These are phyloP conservation scores for Kodamaea fukazawae DNA, from an alignment of 805 yeast genomes.

Conservation along the genomic window DNA sequence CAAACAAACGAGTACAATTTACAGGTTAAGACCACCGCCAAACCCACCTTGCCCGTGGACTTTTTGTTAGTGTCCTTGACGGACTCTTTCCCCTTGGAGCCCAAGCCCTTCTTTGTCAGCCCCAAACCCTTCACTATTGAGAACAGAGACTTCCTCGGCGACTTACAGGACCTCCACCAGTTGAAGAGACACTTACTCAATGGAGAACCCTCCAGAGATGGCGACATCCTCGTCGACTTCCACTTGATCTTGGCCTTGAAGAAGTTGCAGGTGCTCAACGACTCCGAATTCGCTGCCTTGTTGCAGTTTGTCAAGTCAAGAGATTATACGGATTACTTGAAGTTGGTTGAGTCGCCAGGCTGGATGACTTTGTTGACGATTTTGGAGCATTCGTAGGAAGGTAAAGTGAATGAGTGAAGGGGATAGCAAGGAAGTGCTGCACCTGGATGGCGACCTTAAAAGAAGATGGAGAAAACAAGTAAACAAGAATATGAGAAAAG, in stretches of 20 bases:
- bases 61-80: slow-evolving; percentile 74
- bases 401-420: too few relatives aligned
- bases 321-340: slow-evolving; percentile 45
- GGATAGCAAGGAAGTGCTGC: too few relatives aligned
- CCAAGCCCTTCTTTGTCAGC: slow-evolving; percentile 49
- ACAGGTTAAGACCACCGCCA: slow-evolving; percentile 70
- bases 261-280: slow-evolving; percentile 55
- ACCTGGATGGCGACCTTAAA: too few relatives aligned
- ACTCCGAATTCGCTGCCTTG: slow-evolving; percentile 51
- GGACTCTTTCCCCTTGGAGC: slow-evolving; percentile 84
- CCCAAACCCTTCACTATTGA: slow-evolving; percentile 64
- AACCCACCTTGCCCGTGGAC: slow-evolving; percentile 29
- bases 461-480: not conserved
- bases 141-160: slow-evolving; percentile 74
- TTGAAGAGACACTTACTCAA: slow-evolving; percentile 49
- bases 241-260: slow-evolving; percentile 65
- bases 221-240: slow-evolving; percentile 57
- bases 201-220: slow-evolving; percentile 18
- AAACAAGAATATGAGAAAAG: not conserved
- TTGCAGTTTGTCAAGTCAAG: slow-evolving; percentile 45
- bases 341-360: slow-evolving; percentile 61
- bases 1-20: slow-evolving; percentile 84
- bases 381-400: slow-evolving; percentile 27
- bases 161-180: slow-evolving; percentile 61
- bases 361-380: slow-evolving; percentile 77